Percentiles rank a stretch among this genome's conserved stretches.
Evolutionary conservation across 345 rosid genomes (phyloP).

Genomic region (Viola odorata): DNA sequence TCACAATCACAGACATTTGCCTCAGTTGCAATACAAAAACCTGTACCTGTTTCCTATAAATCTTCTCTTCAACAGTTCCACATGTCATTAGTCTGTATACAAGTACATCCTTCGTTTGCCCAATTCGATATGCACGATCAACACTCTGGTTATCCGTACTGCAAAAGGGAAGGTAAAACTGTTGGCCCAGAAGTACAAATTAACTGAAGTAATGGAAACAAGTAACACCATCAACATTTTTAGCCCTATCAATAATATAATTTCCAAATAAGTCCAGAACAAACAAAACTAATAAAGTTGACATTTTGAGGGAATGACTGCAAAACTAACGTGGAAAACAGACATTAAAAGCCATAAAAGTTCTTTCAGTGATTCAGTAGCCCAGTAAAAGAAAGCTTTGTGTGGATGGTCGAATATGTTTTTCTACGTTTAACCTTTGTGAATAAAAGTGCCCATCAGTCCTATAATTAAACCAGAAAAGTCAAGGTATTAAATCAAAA

Average conservation of each 20-base stretch:
- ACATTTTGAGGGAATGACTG: no score
- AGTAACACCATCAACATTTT: neutral
- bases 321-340: neutral
- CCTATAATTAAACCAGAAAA: neutral
- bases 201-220: no score
- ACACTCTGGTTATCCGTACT: constrained; percentile 98
- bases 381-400: neutral
- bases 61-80: constrained; percentile 98
- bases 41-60: constrained; percentile 86
- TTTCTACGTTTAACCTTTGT: neutral
- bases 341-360: neutral
- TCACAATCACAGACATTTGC: no score
- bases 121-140: constrained; percentile 98
- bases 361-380: neutral
- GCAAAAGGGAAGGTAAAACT: constrained; percentile 18
- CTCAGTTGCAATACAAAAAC: neutral
- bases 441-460: neutral
- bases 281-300: no score
- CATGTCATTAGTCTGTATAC: constrained; percentile 94
- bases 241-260: no score
- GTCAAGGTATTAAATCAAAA: neutral
- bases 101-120: constrained; percentile 84
- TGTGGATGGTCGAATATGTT: neutral
- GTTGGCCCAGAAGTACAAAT: neutral
- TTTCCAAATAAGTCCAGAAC: no score